Evolutionary conservation across 148 eudicot species (phyloP).

Genomic region (Camellia japonica): DNA sequence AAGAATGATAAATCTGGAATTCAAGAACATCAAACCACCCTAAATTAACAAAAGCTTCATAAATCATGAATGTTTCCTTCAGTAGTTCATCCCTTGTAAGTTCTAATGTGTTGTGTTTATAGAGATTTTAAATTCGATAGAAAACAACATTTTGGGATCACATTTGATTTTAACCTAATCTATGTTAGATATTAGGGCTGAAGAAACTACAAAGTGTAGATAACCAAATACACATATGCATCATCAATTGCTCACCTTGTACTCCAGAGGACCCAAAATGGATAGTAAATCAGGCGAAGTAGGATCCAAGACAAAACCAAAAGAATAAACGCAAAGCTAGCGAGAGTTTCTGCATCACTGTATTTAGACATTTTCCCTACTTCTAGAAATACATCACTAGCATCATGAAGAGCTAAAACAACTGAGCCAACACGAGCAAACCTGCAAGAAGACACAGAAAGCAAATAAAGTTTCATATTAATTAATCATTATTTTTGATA

Average conservation of each 20-base stretch:
- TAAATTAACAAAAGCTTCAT: not conserved
- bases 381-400: constrained; percentile 91
- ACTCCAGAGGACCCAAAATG: constrained; percentile 94
- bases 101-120: not conserved
- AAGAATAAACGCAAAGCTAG: constrained; percentile 72
- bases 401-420: constrained; percentile 92
- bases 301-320: constrained; percentile 87
- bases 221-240: not conserved
- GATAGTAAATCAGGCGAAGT: constrained; percentile 85
- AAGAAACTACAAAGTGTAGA: constrained; percentile 4
- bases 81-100: not conserved
- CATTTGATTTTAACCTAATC: not conserved
- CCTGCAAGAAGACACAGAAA: constrained; percentile 41
- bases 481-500: not conserved
- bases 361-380: constrained; percentile 96
- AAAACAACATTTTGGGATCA: constrained; percentile 1
- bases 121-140: not conserved
- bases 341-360: constrained; percentile 74
- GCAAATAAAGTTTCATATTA: not conserved
- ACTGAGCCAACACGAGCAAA: constrained; percentile 89
- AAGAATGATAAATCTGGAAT: not conserved
- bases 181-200: not conserved
- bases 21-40: not conserved
- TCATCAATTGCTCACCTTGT: constrained; percentile 55
- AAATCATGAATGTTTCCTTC: not conserved